Percentiles rank a stretch among this genome's conserved stretches.
Evolutionary conservation across 441 rosid species (phyloP).

Genomic region (Croton setiger): DNA sequence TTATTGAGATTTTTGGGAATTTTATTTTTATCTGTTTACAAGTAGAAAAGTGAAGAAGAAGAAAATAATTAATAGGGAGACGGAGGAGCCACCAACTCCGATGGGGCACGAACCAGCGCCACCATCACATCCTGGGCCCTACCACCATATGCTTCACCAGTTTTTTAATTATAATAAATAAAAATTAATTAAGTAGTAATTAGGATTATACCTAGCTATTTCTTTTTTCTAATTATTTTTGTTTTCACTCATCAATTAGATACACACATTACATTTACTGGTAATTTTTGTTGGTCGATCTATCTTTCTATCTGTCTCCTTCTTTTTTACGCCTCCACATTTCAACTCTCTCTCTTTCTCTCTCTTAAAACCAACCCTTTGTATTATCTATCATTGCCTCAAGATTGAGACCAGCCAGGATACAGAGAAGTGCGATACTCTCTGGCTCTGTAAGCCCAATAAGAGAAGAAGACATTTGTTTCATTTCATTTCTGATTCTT

Average conservation of each 20-base stretch:
- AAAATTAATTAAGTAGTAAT: background rate
- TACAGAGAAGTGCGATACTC: constrained; percentile 24
- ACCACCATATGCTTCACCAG: constrained; percentile 15
- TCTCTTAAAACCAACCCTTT: constrained; percentile 17
- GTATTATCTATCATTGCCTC: constrained; percentile 14
- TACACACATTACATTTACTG: background rate
- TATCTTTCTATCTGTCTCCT: constrained; percentile 23
- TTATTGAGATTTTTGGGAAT: background rate
- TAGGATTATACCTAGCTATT: background rate
- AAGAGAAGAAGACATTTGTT: background rate
- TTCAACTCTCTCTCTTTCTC: constrained; percentile 21
- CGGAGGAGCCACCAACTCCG: constrained; percentile 24
- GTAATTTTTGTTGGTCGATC: background rate
- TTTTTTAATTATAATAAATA: background rate
- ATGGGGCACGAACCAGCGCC: constrained; percentile 42
- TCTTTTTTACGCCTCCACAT: constrained; percentile 24
- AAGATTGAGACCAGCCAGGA: constrained; percentile 35
- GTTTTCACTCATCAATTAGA: background rate
- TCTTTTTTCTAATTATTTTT: background rate
- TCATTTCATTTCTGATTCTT: constrained; percentile 2
- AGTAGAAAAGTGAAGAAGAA: background rate
- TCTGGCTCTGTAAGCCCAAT: constrained; percentile 19
- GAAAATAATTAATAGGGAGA: background rate
- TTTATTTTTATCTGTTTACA: too few species aligned
- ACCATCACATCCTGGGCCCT: constrained; percentile 46